Conservation (phyloP, 2,329 filamentous ascomycete genomes). For the Verruconis gallopava region DNA sequence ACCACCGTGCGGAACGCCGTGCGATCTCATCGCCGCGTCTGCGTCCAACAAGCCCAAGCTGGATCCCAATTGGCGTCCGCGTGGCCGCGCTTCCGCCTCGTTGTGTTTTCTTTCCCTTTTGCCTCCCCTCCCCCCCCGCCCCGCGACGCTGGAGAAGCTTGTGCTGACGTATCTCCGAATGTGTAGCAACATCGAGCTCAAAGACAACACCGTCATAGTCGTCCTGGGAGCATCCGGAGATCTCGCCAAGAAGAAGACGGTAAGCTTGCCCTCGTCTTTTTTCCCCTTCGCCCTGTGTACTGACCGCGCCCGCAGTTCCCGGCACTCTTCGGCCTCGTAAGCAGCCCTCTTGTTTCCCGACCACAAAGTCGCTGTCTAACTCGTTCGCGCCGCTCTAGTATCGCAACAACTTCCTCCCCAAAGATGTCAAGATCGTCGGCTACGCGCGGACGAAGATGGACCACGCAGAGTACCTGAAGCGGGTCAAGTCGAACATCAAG, state of each 20-base stretch:
- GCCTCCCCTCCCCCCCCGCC: too few relatives aligned
- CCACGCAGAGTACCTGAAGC: conserved; percentile 83
- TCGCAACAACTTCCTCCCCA: conserved; percentile 95
- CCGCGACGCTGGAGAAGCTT: too few relatives aligned
- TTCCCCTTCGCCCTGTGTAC: too few relatives aligned
- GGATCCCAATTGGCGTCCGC: too few relatives aligned
- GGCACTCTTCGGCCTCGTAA: conserved; percentile 90
- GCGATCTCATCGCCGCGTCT: too few relatives aligned
- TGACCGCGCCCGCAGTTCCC: conserved; percentile 70
- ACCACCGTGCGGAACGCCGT: too few relatives aligned
- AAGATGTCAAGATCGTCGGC: conserved; percentile 92
- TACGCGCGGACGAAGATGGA: conserved; percentile 99
- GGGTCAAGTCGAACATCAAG: conserved; percentile 98
- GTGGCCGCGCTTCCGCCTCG: too few relatives aligned
- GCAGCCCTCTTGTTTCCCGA: conserved; percentile 28
- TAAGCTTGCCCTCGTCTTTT: conserved; percentile 32
- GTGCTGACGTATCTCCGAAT: too few relatives aligned
- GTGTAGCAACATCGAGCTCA: conserved; percentile 83
- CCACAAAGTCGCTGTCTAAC: conserved; percentile 1
- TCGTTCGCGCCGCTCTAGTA: conserved; percentile 53
- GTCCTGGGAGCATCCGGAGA: conserved; percentile 86
- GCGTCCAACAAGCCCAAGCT: too few relatives aligned
- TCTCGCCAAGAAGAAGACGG: conserved; percentile 99
- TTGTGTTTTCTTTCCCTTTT: too few relatives aligned
- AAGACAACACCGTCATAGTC: conserved; percentile 94